A percentile compares a stretch with the other conserved stretches of the same genome.
phyloP scores from a whole-genome alignment of 192 early-diverging fungal species.

The Umbelopsis ramanniana region DNA sequence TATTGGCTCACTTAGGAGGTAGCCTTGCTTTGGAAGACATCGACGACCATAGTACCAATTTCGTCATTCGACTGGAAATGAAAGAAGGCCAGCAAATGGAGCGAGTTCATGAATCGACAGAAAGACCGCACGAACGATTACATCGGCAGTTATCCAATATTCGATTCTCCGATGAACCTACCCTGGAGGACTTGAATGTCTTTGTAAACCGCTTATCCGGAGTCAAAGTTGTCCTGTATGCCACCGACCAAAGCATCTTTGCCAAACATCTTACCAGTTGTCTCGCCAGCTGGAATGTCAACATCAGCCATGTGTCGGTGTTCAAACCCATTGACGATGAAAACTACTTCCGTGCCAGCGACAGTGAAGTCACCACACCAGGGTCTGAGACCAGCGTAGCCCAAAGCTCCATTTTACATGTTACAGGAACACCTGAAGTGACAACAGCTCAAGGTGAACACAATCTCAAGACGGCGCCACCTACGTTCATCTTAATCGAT shows the following conservation, averaged over 20 bases:
- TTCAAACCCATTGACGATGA: not conserved
- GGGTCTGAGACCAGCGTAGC: conserved; percentile 5
- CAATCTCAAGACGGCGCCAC: conserved; percentile 31
- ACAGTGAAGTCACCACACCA: conserved; percentile 19
- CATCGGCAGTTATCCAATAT: conserved; percentile 33
- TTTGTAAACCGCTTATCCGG: conserved; percentile 51
- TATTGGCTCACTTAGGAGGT: conserved; percentile 30
- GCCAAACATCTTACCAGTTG: conserved; percentile 55
- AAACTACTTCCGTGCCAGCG: not conserved
- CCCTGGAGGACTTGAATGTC: conserved; percentile 45
- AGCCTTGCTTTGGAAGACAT: conserved; percentile 14
- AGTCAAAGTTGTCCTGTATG: conserved; percentile 49
- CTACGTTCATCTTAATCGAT: conserved; percentile 62
- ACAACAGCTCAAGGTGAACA: conserved; percentile 44
- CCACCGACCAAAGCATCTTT: conserved; percentile 55
- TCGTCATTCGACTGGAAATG: conserved; percentile 31
- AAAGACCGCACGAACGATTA: conserved; percentile 22
- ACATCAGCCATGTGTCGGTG: conserved; percentile 50
- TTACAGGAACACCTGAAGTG: not conserved
- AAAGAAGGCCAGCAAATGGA: conserved; percentile 24
- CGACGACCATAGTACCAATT: conserved; percentile 22
- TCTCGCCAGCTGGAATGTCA: conserved; percentile 56
- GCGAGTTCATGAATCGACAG: not conserved
- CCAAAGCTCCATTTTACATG: not conserved
- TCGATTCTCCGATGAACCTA: conserved; percentile 53